Conservation (phyloP, 345 rosid species). For the Citrus australasica region DNA sequence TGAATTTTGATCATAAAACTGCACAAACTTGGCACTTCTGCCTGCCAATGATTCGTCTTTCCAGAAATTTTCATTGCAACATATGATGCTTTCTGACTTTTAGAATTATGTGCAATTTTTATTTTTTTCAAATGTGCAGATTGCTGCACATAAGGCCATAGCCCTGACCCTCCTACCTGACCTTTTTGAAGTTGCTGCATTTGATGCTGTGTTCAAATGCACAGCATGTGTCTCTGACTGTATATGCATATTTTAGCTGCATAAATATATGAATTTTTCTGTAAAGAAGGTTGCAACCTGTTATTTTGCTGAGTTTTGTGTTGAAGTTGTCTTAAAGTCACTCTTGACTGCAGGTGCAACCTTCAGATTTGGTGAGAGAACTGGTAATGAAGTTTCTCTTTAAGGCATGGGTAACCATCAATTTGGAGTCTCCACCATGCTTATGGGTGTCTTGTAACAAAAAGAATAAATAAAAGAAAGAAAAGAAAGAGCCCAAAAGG, state of each 20-base stretch:
- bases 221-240: neutral
- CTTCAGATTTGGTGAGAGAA: neutral
- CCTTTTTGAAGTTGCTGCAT: neutral
- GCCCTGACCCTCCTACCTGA: neutral
- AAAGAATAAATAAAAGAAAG: too few relatives aligned
- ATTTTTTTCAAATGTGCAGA: neutral
- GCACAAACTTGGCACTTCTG: neutral
- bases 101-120: neutral
- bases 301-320: neutral
- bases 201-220: neutral
- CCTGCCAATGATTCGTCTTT: neutral
- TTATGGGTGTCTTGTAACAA: neutral
- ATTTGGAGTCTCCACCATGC: neutral
- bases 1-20: slow-evolving; percentile 1
- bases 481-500: neutral
- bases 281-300: neutral
- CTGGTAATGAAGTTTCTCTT: neutral
- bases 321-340: neutral
- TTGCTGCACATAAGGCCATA: neutral
- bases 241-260: neutral
- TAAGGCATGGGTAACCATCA: neutral
- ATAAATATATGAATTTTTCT: neutral
- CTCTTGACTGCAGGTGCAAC: neutral
- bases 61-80: neutral
- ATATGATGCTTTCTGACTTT: neutral